A percentile compares a stretch with the other conserved stretches of the same genome.
Conservation (phyloP, 1,284 basidiomycete species). For the Peniophora sp. region DNA sequence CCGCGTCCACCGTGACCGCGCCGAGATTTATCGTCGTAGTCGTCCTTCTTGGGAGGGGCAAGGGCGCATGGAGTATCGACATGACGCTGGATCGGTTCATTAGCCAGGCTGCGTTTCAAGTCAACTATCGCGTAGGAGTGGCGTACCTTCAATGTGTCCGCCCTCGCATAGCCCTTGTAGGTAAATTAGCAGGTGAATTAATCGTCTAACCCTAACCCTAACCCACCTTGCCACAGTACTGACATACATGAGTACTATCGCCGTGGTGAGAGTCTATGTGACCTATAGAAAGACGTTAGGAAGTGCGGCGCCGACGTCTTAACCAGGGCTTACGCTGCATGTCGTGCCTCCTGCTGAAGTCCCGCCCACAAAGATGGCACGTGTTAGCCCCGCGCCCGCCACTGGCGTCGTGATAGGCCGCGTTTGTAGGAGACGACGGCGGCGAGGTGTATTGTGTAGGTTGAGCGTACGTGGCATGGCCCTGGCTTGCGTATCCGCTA, state of each 20-base stretch:
- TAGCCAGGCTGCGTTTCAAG: too few relatives aligned
- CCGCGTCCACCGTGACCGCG: background rate
- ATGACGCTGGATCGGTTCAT: constrained; percentile 48
- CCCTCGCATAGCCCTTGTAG: constrained; percentile 65
- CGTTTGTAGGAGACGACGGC: constrained; percentile 10
- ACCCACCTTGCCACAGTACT: constrained; percentile 64
- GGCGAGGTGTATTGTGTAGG: constrained; percentile 6
- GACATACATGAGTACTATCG: constrained; percentile 54
- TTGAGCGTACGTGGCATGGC: constrained; percentile 1
- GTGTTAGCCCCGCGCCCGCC: constrained; percentile 32
- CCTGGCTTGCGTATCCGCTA: background rate
- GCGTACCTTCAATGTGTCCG: too few relatives aligned
- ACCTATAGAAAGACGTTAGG: too few relatives aligned
- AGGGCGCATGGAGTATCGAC: constrained; percentile 49
- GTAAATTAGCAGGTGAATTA: too few relatives aligned
- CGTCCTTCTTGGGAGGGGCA: background rate
- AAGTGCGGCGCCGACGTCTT: too few relatives aligned
- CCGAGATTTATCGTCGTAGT: background rate
- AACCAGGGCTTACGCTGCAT: too few relatives aligned
- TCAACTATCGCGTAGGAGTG: too few relatives aligned
- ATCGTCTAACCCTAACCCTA: too few relatives aligned
- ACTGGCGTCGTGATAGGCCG: constrained; percentile 10
- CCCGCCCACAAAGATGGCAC: constrained; percentile 65
- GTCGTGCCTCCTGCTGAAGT: constrained; percentile 72
- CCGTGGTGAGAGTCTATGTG: constrained; percentile 72